phyloP scores from a whole-genome alignment of 345 rosid genomes.

The Populus simonii region DNA sequence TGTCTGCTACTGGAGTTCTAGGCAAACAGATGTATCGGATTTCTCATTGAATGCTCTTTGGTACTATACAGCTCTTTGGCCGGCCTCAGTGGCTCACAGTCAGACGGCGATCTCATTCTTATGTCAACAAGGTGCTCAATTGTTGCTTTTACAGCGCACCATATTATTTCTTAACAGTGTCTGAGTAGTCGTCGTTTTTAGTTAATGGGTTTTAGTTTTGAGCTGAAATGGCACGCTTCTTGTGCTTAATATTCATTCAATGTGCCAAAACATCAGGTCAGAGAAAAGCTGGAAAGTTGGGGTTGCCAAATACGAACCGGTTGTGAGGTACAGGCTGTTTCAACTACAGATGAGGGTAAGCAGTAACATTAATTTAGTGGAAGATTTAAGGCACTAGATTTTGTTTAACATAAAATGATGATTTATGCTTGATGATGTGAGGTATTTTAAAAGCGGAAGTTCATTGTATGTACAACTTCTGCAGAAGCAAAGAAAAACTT shows the following conservation, averaged over 20 bases:
- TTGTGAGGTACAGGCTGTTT: constrained; percentile 52
- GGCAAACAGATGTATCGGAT: background rate
- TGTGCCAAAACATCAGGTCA: constrained; percentile 43
- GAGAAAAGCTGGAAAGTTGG: constrained; percentile 51
- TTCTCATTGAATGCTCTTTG: background rate
- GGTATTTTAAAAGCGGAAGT: background rate
- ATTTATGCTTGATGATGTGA: background rate
- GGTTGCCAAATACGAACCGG: constrained; percentile 66
- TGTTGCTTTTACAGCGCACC: background rate
- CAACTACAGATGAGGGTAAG: constrained; percentile 45
- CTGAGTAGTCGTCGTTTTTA: background rate
- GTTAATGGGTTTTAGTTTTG: background rate
- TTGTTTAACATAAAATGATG: background rate
- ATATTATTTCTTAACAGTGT: background rate
- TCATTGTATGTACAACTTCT: background rate
- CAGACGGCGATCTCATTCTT: constrained; percentile 57
- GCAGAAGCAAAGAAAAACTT: background rate
- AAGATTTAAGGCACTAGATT: background rate
- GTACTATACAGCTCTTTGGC: constrained; percentile 57
- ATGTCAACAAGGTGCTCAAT: constrained; percentile 56
- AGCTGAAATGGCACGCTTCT: background rate
- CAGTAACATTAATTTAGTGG: background rate
- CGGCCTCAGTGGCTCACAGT: constrained; percentile 94
- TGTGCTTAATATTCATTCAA: background rate
- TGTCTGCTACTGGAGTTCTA: background rate